Evolutionary conservation across 2,329 filamentous ascomycete species (phyloP).

Genomic region (Pyricularia sp.): DNA sequence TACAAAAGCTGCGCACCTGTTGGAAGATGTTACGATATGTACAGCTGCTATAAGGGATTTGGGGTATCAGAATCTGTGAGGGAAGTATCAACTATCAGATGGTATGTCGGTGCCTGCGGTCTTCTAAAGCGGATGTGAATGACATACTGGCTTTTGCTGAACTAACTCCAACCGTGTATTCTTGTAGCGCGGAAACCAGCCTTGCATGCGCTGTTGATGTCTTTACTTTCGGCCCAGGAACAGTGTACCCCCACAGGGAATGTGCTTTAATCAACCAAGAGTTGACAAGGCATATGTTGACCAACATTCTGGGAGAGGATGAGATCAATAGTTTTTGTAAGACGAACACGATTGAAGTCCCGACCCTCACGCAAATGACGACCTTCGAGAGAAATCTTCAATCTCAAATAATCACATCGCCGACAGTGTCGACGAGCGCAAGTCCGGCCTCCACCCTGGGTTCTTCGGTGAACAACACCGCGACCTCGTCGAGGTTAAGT

Average conservation of each 20-base stretch:
- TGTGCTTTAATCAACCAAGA: not conserved
- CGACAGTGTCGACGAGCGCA: not conserved
- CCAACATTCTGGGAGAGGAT: not conserved
- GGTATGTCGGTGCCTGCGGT: not conserved
- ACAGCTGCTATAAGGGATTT: not conserved
- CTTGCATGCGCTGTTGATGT: not conserved
- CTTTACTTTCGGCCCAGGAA: not conserved
- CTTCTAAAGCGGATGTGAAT: not conserved
- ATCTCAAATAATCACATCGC: not conserved
- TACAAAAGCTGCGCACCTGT: not conserved
- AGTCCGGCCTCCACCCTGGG: not conserved
- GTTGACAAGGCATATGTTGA: not conserved
- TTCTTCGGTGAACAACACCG: not conserved
- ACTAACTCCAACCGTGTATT: not conserved
- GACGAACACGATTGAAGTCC: not conserved
- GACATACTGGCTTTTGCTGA: not conserved
- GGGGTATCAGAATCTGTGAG: not conserved
- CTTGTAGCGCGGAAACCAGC: not conserved
- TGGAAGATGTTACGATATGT: not conserved
- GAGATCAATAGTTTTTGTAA: not conserved
- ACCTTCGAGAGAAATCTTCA: not conserved
- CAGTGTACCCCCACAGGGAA: not conserved
- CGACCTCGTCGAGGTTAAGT: not conserved
- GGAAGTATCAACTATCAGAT: not conserved
- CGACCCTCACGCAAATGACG: not conserved